Base-by-base conservation (phyloP, 2,329 filamentous ascomycete genomes). In the Trichophyton simii region DNA sequence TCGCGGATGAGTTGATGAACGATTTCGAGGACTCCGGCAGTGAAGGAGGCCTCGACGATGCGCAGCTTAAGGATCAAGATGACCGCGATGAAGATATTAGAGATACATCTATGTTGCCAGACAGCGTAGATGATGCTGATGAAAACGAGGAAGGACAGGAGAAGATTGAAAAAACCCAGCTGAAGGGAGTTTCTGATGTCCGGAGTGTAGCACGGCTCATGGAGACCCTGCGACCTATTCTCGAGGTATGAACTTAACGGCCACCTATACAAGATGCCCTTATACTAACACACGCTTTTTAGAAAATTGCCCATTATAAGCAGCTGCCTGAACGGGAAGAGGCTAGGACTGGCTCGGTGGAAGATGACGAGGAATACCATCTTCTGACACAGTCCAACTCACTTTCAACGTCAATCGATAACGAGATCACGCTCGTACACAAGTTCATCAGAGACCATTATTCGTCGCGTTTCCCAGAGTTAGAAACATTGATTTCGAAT, bases 391-490 rank as follows among this genome's bases (percentile, higher is more conserved):
- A 94, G 72, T 91, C 91, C 15, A 96, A 96, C 72, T 88, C 87
- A 25, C 81, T 95, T 6, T 95, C 94, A 0, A 95, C 92, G 4
- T 87, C 88, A 65, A 96, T 97, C 67, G 91, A 96, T 67, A 89
- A 89, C 71, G 92, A 97, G 73, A 88, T 97, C 54, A 88, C 88
- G 38, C 82, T 94, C 6, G 89, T 97, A 22, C 94, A 99, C 80
- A 99, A 99, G 76, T 95, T 90, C 73, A 90, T 96, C 63, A 85
- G 92, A 69, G 94, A 99, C 70, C 90, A 96, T 75, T 99, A 99
- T 77, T 96, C 91, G 8, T 82, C 88, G 18, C 85, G 92, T 63
- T 99, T 97, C 69, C 92, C 94, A 0, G 92, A 96, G 74, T 83
- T 99, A 46, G 94, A 99, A 73, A 84, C 83, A 18, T 83, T 99